Evolutionary conservation across 2,329 filamentous ascomycete genomes (phyloP), one percentile per base, ranked within the genome.

Genomic region (Podosphaera leucotricha): DNA sequence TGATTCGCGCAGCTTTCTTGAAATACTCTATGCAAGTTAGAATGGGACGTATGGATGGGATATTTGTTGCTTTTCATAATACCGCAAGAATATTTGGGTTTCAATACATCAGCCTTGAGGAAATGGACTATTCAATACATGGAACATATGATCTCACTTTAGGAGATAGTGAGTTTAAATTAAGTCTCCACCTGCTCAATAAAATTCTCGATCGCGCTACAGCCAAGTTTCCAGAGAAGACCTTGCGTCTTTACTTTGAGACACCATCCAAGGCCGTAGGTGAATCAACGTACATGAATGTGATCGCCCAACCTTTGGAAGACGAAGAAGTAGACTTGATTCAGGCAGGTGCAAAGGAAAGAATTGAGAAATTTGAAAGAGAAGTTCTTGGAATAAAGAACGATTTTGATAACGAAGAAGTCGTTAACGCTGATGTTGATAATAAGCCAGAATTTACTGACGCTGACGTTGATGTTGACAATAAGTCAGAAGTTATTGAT

Each of bases 41-140:
- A 38, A 92, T 98, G 74, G 90, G 92, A 16, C 77, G 86, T 42
- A 98, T 98, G 92, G 87, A 98, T 57, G 90, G 90, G 44, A 94
- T 95, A 42, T 98, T 95, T 56, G 81, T 95, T 19, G 90, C 90
- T 2, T 98, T 77, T 58, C 90, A 98, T 65, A 98, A 98, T 58
- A 82, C 85, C 2, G 71, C 86, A 60, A 80, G 86, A 45, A 92
- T 98, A 42, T 98, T 98, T 57, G 90, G 90, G 5, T 98, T 98
- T 60, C 90, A 98, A 60, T 98, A 98, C 58, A 71, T 98, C 47
- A 77, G 76, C 47, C 62, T 95, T 13, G 59, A 72, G 3, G 90
- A 98, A 56, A 85, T 98, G 79, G 90, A 98, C 58, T 58, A 68
- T n/a, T 72, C 83, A 0, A 61, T 98, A n/a, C 92, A 98, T 57